A percentile compares a stretch with the other conserved stretches of the same genome.
These are phyloP conservation scores for Sistotremastrum suecicum DNA, from an alignment of 768 basidiomycete genomes.

Conservation along the genomic window DNA sequence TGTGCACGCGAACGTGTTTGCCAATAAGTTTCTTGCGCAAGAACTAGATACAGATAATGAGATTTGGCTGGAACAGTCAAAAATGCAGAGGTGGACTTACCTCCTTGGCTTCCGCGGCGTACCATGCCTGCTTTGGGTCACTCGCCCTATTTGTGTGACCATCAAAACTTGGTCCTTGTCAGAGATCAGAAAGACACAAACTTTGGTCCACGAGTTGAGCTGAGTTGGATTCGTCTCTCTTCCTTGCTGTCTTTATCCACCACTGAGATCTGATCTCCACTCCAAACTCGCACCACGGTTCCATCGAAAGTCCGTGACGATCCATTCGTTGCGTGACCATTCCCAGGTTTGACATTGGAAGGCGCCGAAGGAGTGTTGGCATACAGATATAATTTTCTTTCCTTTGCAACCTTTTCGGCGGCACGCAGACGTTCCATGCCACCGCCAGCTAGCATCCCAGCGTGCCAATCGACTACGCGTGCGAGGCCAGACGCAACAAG, in stretches of 20 bases:
- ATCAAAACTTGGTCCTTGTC: conserved; percentile 3
- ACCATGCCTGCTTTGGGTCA: conserved; percentile 76
- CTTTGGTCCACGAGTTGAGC: conserved; percentile 81
- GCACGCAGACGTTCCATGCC: conserved; percentile 80
- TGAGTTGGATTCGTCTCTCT: conserved; percentile 76
- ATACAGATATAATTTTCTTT: conserved; percentile 58
- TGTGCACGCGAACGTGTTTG: conserved; percentile 64
- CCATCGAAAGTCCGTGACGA: conserved; percentile 55
- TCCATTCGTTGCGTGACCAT: conserved; percentile 29
- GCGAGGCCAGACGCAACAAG: conserved; percentile 77
- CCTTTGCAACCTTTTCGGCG: conserved; percentile 71
- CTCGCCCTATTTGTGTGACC: conserved; percentile 38
- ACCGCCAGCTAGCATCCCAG: conserved; percentile 81
- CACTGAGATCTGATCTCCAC: conserved; percentile 80
- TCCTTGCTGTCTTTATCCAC: conserved; percentile 55
- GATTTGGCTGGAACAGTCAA: conserved; percentile 3
- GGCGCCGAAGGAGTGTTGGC: conserved; percentile 34
- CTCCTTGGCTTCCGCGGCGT: conserved; percentile 86
- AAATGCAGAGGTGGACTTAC: conserved; percentile 5
- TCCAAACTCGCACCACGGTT: conserved; percentile 79
- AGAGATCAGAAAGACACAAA: conserved; percentile 18
- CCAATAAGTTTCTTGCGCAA: conserved; percentile 86
- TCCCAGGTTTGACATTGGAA: conserved; percentile 27
- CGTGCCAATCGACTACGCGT: conserved; percentile 94
- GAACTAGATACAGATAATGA: conserved; percentile 27